Evolutionary conservation across 2,329 filamentous ascomycete genomes (phyloP), one percentile per base, ranked within the genome.

Genomic region (Cladosporium sp.): DNA sequence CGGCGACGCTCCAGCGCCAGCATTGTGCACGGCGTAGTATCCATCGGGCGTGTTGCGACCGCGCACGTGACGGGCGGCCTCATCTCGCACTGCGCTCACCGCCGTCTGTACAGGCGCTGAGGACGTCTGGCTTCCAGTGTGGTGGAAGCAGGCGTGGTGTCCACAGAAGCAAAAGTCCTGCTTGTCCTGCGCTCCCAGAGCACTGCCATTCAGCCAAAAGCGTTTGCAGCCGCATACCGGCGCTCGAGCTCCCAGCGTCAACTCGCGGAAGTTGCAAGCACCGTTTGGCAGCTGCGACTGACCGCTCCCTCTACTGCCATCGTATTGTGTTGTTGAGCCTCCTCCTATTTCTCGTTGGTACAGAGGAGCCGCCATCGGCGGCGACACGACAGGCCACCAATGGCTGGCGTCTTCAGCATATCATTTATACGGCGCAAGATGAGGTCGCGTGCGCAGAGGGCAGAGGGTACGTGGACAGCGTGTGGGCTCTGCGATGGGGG

Each of bases 81-180:
- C 66, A 58, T 62, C 51, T 26, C 67, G 71, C n/a, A 70, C 64
- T 26, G 67, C 64, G 36, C 66, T 67, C 26, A 56, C 63, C 14
- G 48, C 58, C 21, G 48, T 56, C 25, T 68, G 61, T 16, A 59
- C 54, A 21, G 64, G 53, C 10, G 51, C 36, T 43, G 43, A 48
- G 8, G 49, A 65, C 39, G 68, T 67, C 36, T 69, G 67, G 51
- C 53, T 65, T 54, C 63, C 63, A 34, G 32, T 58, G 26, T 77
- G 70, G 74, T 86, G 84, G 71, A 82, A 86, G 73, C 84, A 86
- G 7, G 84, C 83, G 78, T 86, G 84, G 73, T 86, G 84, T 48
- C 82, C 82, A 70, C 84, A 86, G 64, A 83, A 80, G 74, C 84
- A 86, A 75, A 73, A 80, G 2, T 80, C 76, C 68, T 73, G 71